Evolutionary conservation across 768 basidiomycete genomes (phyloP).

Genomic region (Amanita fuliginea): DNA sequence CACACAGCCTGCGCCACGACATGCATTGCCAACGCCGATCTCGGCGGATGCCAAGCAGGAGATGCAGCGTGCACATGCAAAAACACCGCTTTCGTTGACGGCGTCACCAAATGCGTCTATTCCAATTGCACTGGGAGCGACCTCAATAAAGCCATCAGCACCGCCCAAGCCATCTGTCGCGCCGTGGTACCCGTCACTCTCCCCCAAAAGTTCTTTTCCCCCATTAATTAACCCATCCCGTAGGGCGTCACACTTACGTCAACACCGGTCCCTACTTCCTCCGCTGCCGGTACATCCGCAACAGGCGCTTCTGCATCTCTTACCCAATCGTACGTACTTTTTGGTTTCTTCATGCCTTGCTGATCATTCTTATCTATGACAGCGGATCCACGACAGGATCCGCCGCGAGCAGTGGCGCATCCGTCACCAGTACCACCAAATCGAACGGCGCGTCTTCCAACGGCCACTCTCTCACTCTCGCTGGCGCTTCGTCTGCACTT

Average conservation of each 20-base stretch:
- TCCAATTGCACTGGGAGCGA: slow-evolving; percentile 33
- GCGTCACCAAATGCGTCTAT: slow-evolving; percentile 38
- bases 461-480: not conserved
- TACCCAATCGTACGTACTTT: not conserved
- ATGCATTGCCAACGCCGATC: slow-evolving; percentile 36
- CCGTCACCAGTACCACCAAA: not conserved
- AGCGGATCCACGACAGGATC: not conserved
- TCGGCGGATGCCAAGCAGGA: slow-evolving; percentile 31
- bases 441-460: not conserved
- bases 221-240: not conserved
- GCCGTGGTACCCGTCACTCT: slow-evolving; percentile 31
- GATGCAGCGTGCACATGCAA: slow-evolving; percentile 54
- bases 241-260: slow-evolving; percentile 45
- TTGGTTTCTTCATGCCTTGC: not conserved
- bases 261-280: slow-evolving; percentile 14
- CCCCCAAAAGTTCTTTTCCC: not conserved
- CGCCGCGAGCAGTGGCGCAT: not conserved
- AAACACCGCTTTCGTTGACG: slow-evolving; percentile 29
- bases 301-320: not conserved
- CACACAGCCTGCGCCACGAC: slow-evolving; percentile 35
- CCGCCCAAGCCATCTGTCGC: slow-evolving; percentile 32
- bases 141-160: slow-evolving; percentile 27
- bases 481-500: not conserved
- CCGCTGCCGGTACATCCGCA: slow-evolving; percentile 3
- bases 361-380: not conserved